phyloP scores from a whole-genome alignment of 2,329 filamentous ascomycete genomes.

The Nemania abortiva region DNA sequence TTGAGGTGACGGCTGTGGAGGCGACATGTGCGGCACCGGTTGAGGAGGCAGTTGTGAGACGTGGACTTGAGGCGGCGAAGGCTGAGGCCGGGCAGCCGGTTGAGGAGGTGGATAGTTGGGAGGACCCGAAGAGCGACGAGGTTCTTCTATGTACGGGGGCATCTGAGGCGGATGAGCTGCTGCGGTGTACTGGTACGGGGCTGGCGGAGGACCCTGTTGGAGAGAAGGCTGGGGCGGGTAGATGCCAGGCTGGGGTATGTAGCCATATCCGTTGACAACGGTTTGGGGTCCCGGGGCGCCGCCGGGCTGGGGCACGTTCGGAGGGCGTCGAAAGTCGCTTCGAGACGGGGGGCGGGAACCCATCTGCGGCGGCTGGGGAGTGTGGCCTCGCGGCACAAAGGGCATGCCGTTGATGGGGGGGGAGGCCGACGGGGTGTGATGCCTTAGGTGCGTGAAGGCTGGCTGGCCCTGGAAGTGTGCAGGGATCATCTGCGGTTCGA shows the following conservation, averaged over 20 bases:
- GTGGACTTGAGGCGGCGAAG: slow-evolving; percentile 70
- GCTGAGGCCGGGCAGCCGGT: slow-evolving; percentile 63
- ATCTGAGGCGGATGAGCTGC: slow-evolving; percentile 62
- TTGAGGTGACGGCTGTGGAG: slow-evolving; percentile 65
- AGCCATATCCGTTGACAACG: slow-evolving; percentile 77
- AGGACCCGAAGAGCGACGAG: slow-evolving; percentile 79
- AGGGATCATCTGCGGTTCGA: slow-evolving; percentile 72
- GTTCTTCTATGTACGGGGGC: slow-evolving; percentile 81
- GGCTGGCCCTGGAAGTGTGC: slow-evolving; percentile 76
- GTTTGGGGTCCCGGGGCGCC: slow-evolving; percentile 72
- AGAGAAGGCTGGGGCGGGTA: slow-evolving; percentile 70
- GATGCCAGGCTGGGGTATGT: slow-evolving; percentile 86
- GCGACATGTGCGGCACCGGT: slow-evolving; percentile 62
- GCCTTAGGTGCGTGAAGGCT: slow-evolving; percentile 83
- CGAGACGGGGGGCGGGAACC: slow-evolving; percentile 83
- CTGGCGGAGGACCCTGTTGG: slow-evolving; percentile 54
- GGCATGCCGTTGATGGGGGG: slow-evolving; percentile 86
- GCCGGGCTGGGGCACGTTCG: slow-evolving; percentile 76
- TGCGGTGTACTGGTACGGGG: slow-evolving; percentile 54
- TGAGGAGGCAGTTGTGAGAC: slow-evolving; percentile 64
- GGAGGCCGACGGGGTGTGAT: slow-evolving; percentile 86
- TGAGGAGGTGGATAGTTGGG: slow-evolving; percentile 64
- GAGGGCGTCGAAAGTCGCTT: slow-evolving; percentile 81
- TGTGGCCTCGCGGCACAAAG: slow-evolving; percentile 79
- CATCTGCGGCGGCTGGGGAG: slow-evolving; percentile 81